These are phyloP conservation scores for Eutrema japonicum DNA, from an alignment of 345 rosid species.

Conservation along the genomic window DNA sequence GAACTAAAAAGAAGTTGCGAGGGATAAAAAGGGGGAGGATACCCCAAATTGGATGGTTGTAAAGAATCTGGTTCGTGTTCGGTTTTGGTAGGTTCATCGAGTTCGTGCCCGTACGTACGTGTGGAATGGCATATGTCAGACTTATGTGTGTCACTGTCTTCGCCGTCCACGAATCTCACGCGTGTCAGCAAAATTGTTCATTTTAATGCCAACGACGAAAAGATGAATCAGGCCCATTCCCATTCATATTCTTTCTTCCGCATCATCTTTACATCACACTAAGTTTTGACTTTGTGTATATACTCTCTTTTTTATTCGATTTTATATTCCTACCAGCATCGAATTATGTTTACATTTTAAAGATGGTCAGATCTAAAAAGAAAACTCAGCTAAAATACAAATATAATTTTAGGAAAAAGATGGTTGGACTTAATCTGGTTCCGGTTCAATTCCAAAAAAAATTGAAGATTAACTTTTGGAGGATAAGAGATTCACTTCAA, in stretches of 20 bases:
- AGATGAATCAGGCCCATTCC: constrained; percentile 42
- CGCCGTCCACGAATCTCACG: constrained; percentile 43
- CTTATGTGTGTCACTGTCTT: constrained; percentile 35
- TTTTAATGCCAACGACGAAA: constrained; percentile 36
- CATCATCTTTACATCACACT: constrained; percentile 41
- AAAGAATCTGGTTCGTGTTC: constrained; percentile 38
- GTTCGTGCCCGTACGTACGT: constrained; percentile 28
- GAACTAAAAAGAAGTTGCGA: too few relatives aligned
- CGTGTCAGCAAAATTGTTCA: constrained; percentile 35
- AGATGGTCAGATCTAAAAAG: too few relatives aligned
- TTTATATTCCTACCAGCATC: background rate
- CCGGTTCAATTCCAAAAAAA: background rate
- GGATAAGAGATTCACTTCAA: background rate
- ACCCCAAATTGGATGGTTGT: constrained; percentile 44
- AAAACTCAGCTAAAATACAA: too few relatives aligned
- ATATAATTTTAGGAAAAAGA: too few relatives aligned
- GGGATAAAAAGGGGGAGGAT: constrained; percentile 13
- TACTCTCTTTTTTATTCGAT: too few relatives aligned
- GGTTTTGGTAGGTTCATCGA: constrained; percentile 30
- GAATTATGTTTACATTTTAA: background rate
- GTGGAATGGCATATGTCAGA: constrained; percentile 14
- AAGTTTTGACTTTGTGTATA: constrained; percentile 35
- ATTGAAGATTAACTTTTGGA: too few relatives aligned
- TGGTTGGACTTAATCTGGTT: background rate
- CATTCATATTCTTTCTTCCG: constrained; percentile 28